Conservation (phyloP, 768 basidiomycete species). For the Lactifluus piperatus region DNA sequence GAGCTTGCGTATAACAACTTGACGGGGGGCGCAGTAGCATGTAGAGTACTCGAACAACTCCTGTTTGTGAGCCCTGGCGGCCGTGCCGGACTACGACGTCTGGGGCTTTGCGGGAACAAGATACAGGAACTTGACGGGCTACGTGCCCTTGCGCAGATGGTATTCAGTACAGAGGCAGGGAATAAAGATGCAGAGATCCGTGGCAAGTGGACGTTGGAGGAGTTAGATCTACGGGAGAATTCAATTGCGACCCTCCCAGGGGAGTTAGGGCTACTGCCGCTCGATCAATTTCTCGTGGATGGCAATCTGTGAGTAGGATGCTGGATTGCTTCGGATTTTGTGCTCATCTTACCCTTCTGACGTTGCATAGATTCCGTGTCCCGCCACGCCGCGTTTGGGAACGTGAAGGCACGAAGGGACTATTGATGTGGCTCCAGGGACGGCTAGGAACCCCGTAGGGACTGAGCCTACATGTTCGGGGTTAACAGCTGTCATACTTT, state of each 20-base stretch:
- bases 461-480: neutral
- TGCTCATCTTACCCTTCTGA: neutral
- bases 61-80: constrained; percentile 31
- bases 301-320: constrained; percentile 75
- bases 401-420: constrained; percentile 74
- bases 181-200: constrained; percentile 39
- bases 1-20: constrained; percentile 71
- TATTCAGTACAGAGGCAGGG: constrained; percentile 43
- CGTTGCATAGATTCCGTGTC: constrained; percentile 56
- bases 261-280: constrained; percentile 62
- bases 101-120: constrained; percentile 62
- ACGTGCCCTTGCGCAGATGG: constrained; percentile 41
- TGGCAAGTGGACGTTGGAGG: constrained; percentile 64
- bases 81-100: constrained; percentile 51
- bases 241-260: constrained; percentile 62
- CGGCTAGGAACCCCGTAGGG: constrained; percentile 36
- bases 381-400: constrained; percentile 81
- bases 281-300: constrained; percentile 79
- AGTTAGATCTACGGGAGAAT: constrained; percentile 76
- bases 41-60: constrained; percentile 40
- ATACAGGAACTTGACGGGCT: constrained; percentile 57
- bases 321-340: neutral
- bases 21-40: constrained; percentile 43
- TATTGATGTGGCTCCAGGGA: constrained; percentile 70
- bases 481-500: no score